phyloP scores from a whole-genome alignment of 768 basidiomycete genomes.

The Holtermanniella nyarrowii region DNA sequence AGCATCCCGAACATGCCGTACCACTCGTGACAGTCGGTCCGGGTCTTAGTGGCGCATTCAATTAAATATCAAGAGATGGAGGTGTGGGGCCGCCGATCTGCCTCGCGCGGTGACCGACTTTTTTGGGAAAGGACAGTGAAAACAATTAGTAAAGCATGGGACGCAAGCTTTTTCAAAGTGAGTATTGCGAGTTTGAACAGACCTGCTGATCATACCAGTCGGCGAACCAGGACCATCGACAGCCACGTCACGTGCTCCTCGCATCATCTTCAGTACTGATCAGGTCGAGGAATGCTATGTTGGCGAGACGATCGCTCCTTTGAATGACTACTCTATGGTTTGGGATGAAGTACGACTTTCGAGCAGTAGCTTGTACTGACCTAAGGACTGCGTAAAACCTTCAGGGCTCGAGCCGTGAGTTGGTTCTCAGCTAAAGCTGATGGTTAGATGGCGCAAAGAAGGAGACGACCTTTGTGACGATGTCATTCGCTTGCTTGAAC shows the following conservation, averaged over 20 bases:
- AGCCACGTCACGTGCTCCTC: background rate
- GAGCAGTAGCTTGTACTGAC: background rate
- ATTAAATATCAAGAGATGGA: too few species aligned
- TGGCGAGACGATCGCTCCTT: slow-evolving; percentile 12
- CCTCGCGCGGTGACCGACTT: too few species aligned
- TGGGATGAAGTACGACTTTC: slow-evolving; percentile 19
- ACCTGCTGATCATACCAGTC: background rate
- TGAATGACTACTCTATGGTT: slow-evolving; percentile 17
- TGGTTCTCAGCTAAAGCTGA: background rate
- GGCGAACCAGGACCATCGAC: background rate
- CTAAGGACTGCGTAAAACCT: slow-evolving; percentile 14
- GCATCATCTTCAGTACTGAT: background rate
- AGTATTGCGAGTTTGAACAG: background rate
- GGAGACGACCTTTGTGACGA: slow-evolving; percentile 27
- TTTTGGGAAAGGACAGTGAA: too few species aligned
- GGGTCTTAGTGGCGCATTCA: too few species aligned
- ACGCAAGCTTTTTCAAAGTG: background rate
- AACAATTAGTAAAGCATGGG: too few species aligned
- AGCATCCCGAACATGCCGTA: too few species aligned
- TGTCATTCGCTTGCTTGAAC: slow-evolving; percentile 20
- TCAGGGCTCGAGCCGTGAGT: slow-evolving; percentile 15
- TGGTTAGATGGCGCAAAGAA: slow-evolving; percentile 15
- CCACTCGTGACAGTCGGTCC: too few species aligned
- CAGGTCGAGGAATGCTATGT: slow-evolving; percentile 9
- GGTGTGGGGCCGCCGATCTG: too few species aligned